Evolutionary conservation across 164 flowering plant species (phyloP).

Genomic region (Piper betle): DNA sequence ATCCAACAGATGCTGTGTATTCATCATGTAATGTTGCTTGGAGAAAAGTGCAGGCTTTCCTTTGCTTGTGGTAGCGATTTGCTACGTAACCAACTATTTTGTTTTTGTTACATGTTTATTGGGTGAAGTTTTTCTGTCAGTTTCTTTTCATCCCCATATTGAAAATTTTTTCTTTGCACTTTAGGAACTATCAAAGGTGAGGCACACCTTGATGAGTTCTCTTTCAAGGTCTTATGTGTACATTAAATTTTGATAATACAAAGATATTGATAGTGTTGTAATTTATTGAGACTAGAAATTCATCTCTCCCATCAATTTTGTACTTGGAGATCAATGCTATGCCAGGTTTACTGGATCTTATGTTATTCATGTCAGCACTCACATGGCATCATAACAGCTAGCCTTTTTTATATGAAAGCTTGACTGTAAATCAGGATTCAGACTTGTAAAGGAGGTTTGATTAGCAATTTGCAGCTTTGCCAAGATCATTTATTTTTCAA

Average conservation of each 20-base stretch:
- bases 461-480: too few species aligned
- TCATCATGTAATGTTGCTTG: slow-evolving; percentile 18
- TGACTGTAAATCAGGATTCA: too few species aligned
- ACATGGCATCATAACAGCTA: too few species aligned
- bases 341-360: background rate
- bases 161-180: slow-evolving; percentile 2
- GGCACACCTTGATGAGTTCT: slow-evolving; percentile 22
- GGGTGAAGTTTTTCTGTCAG: slow-evolving; percentile 7
- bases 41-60: slow-evolving; percentile 27
- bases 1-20: slow-evolving; percentile 23
- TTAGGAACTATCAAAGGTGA: slow-evolving; percentile 28
- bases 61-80: background rate
- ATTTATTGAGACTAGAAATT: slow-evolving; percentile 17
- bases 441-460: too few species aligned
- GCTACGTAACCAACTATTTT: slow-evolving; percentile 3
- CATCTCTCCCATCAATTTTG: slow-evolving; percentile 1
- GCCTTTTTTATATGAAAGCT: too few species aligned
- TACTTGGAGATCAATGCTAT: background rate
- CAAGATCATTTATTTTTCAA: too few species aligned
- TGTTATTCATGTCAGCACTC: too few species aligned
- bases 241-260: slow-evolving; percentile 40
- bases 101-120: slow-evolving; percentile 6
- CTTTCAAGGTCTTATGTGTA: slow-evolving; percentile 36
- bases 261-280: slow-evolving; percentile 32
- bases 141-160: slow-evolving; percentile 6